Base-by-base conservation (phyloP, 75 land plant species). In the Sequoiadendron giganteum region DNA sequence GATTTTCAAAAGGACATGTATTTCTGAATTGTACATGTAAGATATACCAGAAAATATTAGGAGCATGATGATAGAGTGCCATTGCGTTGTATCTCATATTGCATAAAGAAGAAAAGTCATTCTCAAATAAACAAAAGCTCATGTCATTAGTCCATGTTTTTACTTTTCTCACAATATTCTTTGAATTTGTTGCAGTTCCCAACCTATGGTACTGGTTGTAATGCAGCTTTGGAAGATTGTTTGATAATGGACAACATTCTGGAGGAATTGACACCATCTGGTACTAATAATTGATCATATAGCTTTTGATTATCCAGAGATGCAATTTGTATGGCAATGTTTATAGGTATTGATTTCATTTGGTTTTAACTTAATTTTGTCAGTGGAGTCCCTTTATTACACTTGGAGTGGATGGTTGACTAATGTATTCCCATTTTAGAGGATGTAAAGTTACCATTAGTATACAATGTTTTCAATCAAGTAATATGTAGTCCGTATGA, bases 181-280 rank as follows among this genome's bases (percentile, higher is more conserved):
- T 34, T 49, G 5, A 85, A 54, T 49, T 13, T 78, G 25, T 85
- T 82, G 45, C 91, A 91, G 92, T 56, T 91, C 56, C 92, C 92
- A 34, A 78, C 92, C 19, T 90, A 90, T 77, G 92, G 92, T 88
- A 91, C 91, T 79, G 92, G 92, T 48, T 91, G 92, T 75, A 90
- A 90, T 56, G 91, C 42, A 38, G 92, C 92, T 30, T 84, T 91
- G 25, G 92, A 91, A 61, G 92, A 91, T 84, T 91, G 92, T 70
- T 42, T 90, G 15, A 61, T 91, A 42, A 80, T 91, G 55, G 88
- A 91, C 68, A 77, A 89, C 28, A 91, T 91, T 34, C 52, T 91
- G 78, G 88, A 42, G 45, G 92, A 91, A 32, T 38, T 86, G 52
- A 77, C 84, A 36, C 56, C 81, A 34, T 48, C 89, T 58, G 90